These are phyloP conservation scores for Casaregolazyma suthepensis DNA, from an alignment of 1,139 yeast species.

Conservation along the genomic window DNA sequence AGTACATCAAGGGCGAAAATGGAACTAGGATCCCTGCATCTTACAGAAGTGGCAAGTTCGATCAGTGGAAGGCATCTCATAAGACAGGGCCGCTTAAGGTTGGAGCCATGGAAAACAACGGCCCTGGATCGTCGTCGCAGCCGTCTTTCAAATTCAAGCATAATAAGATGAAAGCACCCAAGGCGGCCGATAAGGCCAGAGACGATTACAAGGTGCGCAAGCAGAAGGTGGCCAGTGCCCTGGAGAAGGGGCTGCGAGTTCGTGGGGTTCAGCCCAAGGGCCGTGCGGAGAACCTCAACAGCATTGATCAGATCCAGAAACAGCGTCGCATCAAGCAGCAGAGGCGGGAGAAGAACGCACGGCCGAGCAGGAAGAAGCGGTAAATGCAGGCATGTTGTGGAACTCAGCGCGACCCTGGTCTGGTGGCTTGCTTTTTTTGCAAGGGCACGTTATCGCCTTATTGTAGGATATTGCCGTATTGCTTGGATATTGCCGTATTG, in stretches of 20 bases:
- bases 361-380: slow-evolving; percentile 53
- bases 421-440: neutral
- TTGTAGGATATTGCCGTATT: too few relatives aligned
- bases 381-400: neutral
- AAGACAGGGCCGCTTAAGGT: slow-evolving; percentile 45
- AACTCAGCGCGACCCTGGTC: too few relatives aligned
- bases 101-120: slow-evolving; percentile 45
- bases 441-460: neutral
- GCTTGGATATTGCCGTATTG: too few relatives aligned
- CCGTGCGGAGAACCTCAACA: slow-evolving; percentile 42
- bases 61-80: slow-evolving; percentile 79
- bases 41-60: slow-evolving; percentile 84
- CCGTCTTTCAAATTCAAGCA: slow-evolving; percentile 54
- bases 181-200: slow-evolving; percentile 78
- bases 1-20: slow-evolving; percentile 88
- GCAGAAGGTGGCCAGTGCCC: slow-evolving; percentile 75
- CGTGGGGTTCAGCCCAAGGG: slow-evolving; percentile 46
- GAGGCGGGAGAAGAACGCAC: slow-evolving; percentile 77
- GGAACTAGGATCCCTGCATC: slow-evolving; percentile 93
- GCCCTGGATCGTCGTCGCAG: slow-evolving; percentile 27
- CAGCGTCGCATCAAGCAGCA: slow-evolving; percentile 63
- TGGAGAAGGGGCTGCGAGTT: slow-evolving; percentile 65
- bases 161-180: slow-evolving; percentile 72
- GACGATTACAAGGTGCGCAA: slow-evolving; percentile 82
- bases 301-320: slow-evolving; percentile 74